Evolutionary conservation across 768 basidiomycete species (phyloP).

Genomic region (Boletus rubropictus): DNA sequence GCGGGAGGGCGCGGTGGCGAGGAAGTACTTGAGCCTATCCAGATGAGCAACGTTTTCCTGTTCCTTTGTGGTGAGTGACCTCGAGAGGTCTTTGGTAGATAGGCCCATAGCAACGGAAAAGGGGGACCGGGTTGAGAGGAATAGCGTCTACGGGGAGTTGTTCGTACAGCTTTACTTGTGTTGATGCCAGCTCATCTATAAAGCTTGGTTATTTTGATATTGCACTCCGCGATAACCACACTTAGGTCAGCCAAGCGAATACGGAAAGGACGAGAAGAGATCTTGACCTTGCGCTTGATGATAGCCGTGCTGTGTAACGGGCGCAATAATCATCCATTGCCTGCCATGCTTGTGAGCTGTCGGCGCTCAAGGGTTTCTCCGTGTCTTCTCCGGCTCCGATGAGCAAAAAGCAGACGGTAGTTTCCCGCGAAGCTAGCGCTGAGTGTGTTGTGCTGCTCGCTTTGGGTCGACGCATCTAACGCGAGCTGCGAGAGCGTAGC

Average conservation of each 20-base stretch:
- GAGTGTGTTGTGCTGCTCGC: neutral
- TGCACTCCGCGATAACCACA: constrained; percentile 24
- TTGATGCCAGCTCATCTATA: constrained; percentile 22
- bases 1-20: constrained; percentile 75
- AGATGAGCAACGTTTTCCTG: constrained; percentile 68
- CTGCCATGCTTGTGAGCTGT: constrained; percentile 27
- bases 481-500: too few species aligned
- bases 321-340: constrained; percentile 23
- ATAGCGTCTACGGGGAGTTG: constrained; percentile 10
- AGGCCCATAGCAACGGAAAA: constrained; percentile 25
- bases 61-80: constrained; percentile 59
- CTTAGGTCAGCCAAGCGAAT: constrained; percentile 17
- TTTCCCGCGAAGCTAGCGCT: constrained; percentile 26
- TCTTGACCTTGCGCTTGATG: constrained; percentile 26
- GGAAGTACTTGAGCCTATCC: constrained; percentile 82
- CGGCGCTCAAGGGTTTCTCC: constrained; percentile 27
- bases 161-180: constrained; percentile 14
- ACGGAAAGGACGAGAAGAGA: constrained; percentile 15
- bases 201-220: constrained; percentile 19
- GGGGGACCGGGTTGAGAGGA: constrained; percentile 8
- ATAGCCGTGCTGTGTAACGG: constrained; percentile 30
- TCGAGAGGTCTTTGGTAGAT: constrained; percentile 23
- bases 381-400: constrained; percentile 19
- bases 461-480: too few species aligned
- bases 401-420: constrained; percentile 1